Evolutionary conservation across 208 protist genomes (phyloP), one percentile per base, ranked within the genome.

Genomic region (Leishmania lainsoni): DNA sequence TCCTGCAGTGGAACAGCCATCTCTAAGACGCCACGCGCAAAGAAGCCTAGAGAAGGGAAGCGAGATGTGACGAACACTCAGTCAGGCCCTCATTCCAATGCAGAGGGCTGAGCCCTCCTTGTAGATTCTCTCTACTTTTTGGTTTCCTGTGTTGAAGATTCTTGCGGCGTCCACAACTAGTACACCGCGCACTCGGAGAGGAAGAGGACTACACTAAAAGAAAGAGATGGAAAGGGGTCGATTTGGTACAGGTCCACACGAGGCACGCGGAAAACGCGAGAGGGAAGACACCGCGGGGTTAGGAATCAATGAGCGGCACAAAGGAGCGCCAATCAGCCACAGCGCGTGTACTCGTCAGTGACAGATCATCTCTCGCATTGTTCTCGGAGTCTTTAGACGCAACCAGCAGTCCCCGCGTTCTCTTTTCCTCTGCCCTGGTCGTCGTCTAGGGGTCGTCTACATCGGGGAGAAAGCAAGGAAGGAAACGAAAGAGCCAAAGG

Each of bases 131-230:
- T 51, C 2, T 1, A 4, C 14, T 29, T 72, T 16, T 51, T 29
- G 10, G n/a, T 3, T 20, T 72, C 3, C 42, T 3, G 32, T 71
- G 35, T 54, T 29, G 39, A n/a, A 69, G 49, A 49, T 69, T 42
- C 20, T 26, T 35, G 20, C 29, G 48, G 69, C 9, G 45, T 12
- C 45, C 45, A 45, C 45, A 51, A 35, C 69, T 32, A 26, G 39
- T 54, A 73, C 69, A 73, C 61, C 22, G 69, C 45, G 29, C 66
- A 69, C 12, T 52, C 79, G 5, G 12, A 61, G 52, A 81, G 29
- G 3, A 69, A n/a, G 66, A 81, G 74, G 78, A 78, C 59, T 26
- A 51, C 39, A 5, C 45, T 2, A 29, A 51, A 8, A 76, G n/a
- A 42, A 42, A 10, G 6, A 42, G 42, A n/a, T 71, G 8, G 5